These are phyloP conservation scores for Boletus smithii DNA, from an alignment of 1,284 basidiomycete genomes.

Conservation along the genomic window DNA sequence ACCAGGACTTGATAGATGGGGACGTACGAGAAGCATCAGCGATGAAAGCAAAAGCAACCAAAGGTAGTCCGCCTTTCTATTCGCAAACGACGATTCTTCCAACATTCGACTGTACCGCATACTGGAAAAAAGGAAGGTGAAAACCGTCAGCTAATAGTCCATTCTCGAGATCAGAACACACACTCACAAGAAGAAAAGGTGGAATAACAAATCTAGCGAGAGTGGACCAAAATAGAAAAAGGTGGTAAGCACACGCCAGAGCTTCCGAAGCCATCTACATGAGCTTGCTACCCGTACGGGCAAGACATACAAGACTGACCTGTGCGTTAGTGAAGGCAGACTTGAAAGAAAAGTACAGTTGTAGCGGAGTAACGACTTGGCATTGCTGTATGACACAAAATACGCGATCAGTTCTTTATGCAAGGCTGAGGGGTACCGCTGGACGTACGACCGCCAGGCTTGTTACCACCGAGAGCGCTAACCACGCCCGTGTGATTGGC, in stretches of 20 bases:
- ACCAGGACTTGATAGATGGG: neutral
- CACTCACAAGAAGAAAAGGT: conserved; percentile 95
- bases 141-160: neutral
- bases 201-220: conserved; percentile 93
- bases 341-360: conserved; percentile 90
- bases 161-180: neutral
- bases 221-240: conserved; percentile 96
- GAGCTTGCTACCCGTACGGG: conserved; percentile 4
- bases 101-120: conserved; percentile 96
- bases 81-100: conserved; percentile 93
- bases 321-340: conserved; percentile 79
- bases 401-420: conserved; percentile 7
- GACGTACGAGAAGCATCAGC: conserved; percentile 73
- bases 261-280: conserved; percentile 41
- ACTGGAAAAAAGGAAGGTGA: conserved; percentile 39
- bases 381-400: conserved; percentile 68
- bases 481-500: conserved; percentile 83
- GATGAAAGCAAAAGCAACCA: conserved; percentile 86
- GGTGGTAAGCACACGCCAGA: conserved; percentile 86
- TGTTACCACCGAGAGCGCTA: conserved; percentile 70
- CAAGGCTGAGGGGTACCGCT: too few species aligned
- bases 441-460: conserved; percentile 74
- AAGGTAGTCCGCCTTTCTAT: conserved; percentile 88
- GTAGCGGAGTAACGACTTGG: conserved; percentile 82
- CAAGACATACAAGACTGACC: conserved; percentile 40